Percentiles rank a stretch among this genome's conserved stretches.
Conservation (phyloP, 257 asterid species). For the Ajuga chamaepitys region DNA sequence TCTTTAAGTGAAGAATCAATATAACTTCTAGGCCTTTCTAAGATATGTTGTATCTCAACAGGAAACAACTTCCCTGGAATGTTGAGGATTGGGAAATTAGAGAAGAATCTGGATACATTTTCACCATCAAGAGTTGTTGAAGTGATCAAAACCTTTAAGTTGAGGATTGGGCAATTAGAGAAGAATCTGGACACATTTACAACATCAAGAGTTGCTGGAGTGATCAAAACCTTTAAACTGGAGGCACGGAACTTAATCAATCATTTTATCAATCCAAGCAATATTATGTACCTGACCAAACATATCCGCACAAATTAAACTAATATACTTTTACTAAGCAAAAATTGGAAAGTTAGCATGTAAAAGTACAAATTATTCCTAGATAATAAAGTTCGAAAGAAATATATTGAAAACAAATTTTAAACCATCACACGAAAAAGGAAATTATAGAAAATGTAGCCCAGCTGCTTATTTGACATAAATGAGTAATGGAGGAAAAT, state of each 20-base stretch:
- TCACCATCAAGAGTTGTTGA: slow-evolving; percentile 98
- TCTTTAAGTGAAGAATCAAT: slow-evolving; percentile 66
- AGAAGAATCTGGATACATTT: slow-evolving; percentile 87
- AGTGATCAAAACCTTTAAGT: slow-evolving; percentile 80
- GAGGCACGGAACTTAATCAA: slow-evolving; percentile 65
- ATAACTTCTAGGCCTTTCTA: slow-evolving; percentile 76
- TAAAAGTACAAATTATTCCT: background rate
- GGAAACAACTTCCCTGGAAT: slow-evolving; percentile 93
- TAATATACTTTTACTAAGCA: background rate
- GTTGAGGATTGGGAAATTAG: slow-evolving; percentile 72
- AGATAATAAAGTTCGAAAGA: background rate
- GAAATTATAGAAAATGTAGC: background rate
- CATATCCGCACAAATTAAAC: slow-evolving; percentile 6
- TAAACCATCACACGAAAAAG: background rate
- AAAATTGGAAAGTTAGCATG: slow-evolving; percentile 1
- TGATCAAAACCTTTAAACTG: slow-evolving; percentile 77
- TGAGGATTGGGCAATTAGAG: slow-evolving; percentile 75
- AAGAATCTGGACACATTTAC: slow-evolving; percentile 91
- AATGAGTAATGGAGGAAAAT: background rate
- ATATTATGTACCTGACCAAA: slow-evolving; percentile 71
- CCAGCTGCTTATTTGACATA: background rate
- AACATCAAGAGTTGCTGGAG: slow-evolving; percentile 98
- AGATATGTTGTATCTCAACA: slow-evolving; percentile 67
- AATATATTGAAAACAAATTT: background rate
- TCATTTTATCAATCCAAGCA: slow-evolving; percentile 92